Percentiles rank a stretch among this genome's conserved stretches.
Evolutionary conservation across 1,284 basidiomycete genomes (phyloP).

Genomic region (Flammula alnicola): DNA sequence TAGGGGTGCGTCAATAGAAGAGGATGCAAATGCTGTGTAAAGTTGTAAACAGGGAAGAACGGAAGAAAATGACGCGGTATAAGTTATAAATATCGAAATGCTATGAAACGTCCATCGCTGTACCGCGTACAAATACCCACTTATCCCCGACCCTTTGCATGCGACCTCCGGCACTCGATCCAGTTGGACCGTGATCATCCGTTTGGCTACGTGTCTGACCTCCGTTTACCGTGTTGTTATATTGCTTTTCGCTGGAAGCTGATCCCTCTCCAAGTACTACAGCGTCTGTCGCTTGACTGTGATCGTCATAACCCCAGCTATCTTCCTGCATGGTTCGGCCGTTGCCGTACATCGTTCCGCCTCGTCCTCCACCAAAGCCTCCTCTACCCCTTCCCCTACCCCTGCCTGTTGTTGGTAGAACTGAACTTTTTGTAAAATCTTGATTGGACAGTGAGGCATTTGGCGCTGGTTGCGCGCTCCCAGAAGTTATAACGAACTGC

Average conservation of each 20-base stretch:
- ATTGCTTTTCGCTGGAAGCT: background rate
- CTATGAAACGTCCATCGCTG: slow-evolving; percentile 31
- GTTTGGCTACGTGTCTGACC: too few species aligned
- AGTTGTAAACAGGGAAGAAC: too few species aligned
- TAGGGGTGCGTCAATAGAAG: too few species aligned
- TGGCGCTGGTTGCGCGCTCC: background rate
- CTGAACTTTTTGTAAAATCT: background rate
- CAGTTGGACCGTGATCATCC: slow-evolving; percentile 4
- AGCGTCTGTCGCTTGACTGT: slow-evolving; percentile 50
- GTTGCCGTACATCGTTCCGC: slow-evolving; percentile 43
- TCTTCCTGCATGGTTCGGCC: slow-evolving; percentile 39
- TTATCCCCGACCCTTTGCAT: slow-evolving; percentile 76
- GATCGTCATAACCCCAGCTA: slow-evolving; percentile 35
- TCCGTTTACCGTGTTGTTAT: slow-evolving; percentile 2
- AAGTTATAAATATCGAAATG: slow-evolving; percentile 20
- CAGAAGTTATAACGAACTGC: slow-evolving; percentile 60
- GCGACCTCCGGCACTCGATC: slow-evolving; percentile 39
- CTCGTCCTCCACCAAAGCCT: slow-evolving; percentile 37
- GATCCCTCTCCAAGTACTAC: slow-evolving; percentile 51
- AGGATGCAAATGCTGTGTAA: too few species aligned
- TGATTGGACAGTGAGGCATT: slow-evolving; percentile 2
- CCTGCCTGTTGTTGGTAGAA: too few species aligned
- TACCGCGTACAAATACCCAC: slow-evolving; percentile 68
- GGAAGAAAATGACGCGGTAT: slow-evolving; percentile 39
- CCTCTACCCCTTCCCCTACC: slow-evolving; percentile 33